These are phyloP conservation scores for Alternaria incomplexa DNA, from an alignment of 2,329 filamentous ascomycete genomes.

Conservation along the genomic window DNA sequence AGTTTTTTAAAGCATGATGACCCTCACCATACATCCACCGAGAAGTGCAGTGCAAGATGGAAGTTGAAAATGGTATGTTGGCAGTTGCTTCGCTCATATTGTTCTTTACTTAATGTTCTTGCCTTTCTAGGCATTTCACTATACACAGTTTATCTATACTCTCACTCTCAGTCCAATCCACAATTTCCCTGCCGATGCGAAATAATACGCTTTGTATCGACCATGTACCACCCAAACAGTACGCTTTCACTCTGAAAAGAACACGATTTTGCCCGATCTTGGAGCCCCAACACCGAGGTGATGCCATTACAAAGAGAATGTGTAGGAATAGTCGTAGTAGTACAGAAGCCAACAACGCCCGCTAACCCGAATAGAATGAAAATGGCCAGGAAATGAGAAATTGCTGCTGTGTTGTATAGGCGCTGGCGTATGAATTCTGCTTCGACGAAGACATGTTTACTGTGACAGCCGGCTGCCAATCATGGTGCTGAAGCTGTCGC, in stretches of 20 bases:
- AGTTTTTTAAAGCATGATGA: background rate
- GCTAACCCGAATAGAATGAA: background rate
- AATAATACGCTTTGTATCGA: background rate
- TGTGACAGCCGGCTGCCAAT: conserved; percentile 20
- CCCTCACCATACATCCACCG: background rate
- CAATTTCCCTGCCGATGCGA: background rate
- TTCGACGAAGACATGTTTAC: background rate
- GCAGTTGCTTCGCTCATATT: background rate
- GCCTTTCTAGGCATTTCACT: background rate
- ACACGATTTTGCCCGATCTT: background rate
- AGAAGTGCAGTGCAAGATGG: background rate
- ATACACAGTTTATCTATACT: background rate
- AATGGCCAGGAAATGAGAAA: background rate
- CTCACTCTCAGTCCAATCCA: background rate
- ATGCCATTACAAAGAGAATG: background rate
- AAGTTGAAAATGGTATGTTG: background rate
- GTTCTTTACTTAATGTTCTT: background rate
- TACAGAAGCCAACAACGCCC: background rate
- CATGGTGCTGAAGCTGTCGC: conserved; percentile 33
- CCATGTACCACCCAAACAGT: background rate
- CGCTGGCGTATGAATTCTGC: background rate
- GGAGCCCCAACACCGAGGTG: background rate
- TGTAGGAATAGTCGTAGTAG: background rate
- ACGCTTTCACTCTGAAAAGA: background rate
- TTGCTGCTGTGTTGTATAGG: background rate